Base-by-base conservation (phyloP, 2,329 filamentous ascomycete species). In the Chrysoporthe deuterocubensis region DNA sequence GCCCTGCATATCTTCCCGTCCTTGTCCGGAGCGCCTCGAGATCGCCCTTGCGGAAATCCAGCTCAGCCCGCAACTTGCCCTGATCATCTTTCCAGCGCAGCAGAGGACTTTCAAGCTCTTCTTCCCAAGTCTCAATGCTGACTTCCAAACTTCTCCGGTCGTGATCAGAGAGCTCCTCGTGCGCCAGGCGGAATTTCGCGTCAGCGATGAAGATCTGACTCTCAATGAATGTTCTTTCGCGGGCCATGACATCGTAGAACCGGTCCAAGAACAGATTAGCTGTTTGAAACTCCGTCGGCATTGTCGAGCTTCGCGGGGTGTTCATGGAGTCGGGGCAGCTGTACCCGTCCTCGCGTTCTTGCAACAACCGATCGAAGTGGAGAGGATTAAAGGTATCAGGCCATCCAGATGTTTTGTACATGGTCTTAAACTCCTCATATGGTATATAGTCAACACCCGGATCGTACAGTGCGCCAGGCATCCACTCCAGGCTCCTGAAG, bases 401-500 rank as follows among this genome's bases (percentile, higher is more conserved):
- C 50, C 62, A 56, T 2, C 50, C 62, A n/a, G 21, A 32, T n/a
- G 32, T 13, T 34, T 34, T 26, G 40, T 64, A 64, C 37, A 44
- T 42, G 7, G 4, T 4, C 18, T 57, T 57, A 18, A 43, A 64
- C 2, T 3, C 21, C 1, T 18, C 9, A 9, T 56, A 34, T 4
- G 14, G n/a, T 7, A 18, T 18, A 44, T 42, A 26, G 2, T 3
- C 1, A 4, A 13, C 42, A 26, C 48, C 61, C 43, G 48, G 37
- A 11, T n/a, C 21, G 26, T 56, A 56, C 4, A 64, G 50, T 37
- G 34, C 62, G 3, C 62, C 62, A 4, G 62, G 48, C 4, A 43
- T 64, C 62, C 62, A 64, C 21, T 57, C 37, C 13, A 64, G 48
- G 37, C 9, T 32, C 34, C 16, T 44, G 62, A 54, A 56, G 48